Evolutionary conservation across 257 asterid species (phyloP).

Genomic region (Solanum commersonii): DNA sequence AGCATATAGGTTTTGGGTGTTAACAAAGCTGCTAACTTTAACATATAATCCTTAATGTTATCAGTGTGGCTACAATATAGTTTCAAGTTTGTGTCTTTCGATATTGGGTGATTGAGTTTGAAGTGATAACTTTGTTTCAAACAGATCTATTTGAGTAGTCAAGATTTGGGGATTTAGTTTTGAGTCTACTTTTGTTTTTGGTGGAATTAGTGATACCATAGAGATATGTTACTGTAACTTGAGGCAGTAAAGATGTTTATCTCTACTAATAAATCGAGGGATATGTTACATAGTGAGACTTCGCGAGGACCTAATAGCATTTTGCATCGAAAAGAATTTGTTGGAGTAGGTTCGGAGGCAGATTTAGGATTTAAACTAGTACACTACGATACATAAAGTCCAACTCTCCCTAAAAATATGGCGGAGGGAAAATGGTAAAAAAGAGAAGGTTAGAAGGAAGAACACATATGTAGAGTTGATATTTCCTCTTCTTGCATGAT

Average conservation of each 20-base stretch:
- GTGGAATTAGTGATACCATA: not conserved
- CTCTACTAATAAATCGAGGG: not conserved
- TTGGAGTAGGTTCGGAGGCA: not conserved
- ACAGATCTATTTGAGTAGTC: not conserved
- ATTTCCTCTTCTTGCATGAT: not conserved
- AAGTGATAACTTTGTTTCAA: not conserved
- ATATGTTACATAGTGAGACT: not conserved
- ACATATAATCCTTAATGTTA: not conserved
- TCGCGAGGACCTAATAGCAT: not conserved
- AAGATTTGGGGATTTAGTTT: not conserved
- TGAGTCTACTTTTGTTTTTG: not conserved
- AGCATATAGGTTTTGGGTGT: not conserved
- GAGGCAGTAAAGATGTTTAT: not conserved
- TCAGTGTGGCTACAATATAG: not conserved
- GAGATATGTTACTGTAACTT: not conserved
- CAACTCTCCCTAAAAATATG: not conserved
- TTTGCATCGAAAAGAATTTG: not conserved
- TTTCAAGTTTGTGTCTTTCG: not conserved
- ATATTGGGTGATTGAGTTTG: not conserved
- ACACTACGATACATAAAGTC: not conserved
- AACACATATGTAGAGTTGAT: not conserved
- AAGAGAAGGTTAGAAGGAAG: not conserved
- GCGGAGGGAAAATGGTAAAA: not conserved
- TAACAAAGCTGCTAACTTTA: not conserved
- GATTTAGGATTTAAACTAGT: not conserved